phyloP scores from a whole-genome alignment of 805 yeast genomes.

The Wickerhamiella hasegawae region DNA sequence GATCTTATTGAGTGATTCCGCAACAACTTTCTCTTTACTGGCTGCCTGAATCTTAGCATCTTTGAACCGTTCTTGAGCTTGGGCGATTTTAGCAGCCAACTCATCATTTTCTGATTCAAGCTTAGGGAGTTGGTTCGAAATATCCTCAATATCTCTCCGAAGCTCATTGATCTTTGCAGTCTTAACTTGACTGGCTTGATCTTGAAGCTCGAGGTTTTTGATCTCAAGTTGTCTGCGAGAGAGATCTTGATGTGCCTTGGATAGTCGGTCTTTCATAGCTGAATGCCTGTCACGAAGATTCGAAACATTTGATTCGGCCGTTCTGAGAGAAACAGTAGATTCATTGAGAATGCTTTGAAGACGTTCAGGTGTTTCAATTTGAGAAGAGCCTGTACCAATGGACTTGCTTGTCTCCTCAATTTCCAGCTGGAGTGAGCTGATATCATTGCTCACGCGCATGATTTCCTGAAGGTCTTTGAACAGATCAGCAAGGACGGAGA shows the following conservation, averaged over 20 bases:
- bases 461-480: neutral
- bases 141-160: slow-evolving; percentile 4
- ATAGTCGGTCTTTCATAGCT: neutral
- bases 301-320: slow-evolving; percentile 3
- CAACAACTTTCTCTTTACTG: slow-evolving; percentile 5
- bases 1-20: slow-evolving; percentile 1
- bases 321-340: slow-evolving; percentile 1
- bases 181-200: slow-evolving; percentile 4
- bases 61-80: slow-evolving; percentile 3
- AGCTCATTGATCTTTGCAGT: slow-evolving; percentile 2
- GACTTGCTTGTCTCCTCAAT: neutral
- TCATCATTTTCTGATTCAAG: slow-evolving; percentile 2
- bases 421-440: neutral
- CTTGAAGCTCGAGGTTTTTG: slow-evolving; percentile 7
- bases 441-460: neutral
- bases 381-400: neutral
- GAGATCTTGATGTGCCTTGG: neutral
- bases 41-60: slow-evolving; percentile 6
- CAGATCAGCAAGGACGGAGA: neutral
- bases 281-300: neutral
- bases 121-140: neutral
- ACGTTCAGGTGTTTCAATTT: slow-evolving; percentile 2
- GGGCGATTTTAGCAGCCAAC: slow-evolving; percentile 3
- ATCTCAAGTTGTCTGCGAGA: slow-evolving; percentile 4
- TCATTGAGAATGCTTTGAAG: slow-evolving; percentile 9